These are phyloP conservation scores for Trametes villosa DNA, from an alignment of 768 basidiomycete species.

Conservation along the genomic window DNA sequence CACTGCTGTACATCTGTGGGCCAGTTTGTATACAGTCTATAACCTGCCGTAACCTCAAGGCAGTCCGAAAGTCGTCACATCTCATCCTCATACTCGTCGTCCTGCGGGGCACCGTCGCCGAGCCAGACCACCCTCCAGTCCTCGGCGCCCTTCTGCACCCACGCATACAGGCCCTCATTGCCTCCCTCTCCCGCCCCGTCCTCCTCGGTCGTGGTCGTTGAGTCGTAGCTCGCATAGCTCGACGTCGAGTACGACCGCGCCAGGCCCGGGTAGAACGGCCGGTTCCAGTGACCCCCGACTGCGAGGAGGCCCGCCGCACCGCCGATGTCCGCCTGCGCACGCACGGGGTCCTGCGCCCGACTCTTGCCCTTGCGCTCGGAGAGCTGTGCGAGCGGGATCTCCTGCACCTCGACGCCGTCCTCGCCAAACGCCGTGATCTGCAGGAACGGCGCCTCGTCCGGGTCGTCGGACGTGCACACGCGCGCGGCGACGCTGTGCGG, in stretches of 20 bases:
- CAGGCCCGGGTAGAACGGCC: conserved; percentile 39
- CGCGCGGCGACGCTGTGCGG: conserved; percentile 62
- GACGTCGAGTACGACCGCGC: conserved; percentile 49
- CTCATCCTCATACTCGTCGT: conserved; percentile 35
- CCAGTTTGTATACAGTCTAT: too few relatives aligned
- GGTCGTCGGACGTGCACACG: conserved; percentile 42
- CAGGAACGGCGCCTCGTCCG: conserved; percentile 48
- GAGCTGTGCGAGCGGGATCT: conserved; percentile 59
- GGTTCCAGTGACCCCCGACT: conserved; percentile 54
- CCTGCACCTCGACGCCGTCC: conserved; percentile 75
- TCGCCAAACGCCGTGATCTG: conserved; percentile 75
- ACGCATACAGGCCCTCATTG: conserved; percentile 76
- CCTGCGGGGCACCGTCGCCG: conserved; percentile 54
- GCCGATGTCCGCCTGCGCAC: conserved; percentile 66
- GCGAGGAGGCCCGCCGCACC: conserved; percentile 66
- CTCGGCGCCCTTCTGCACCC: conserved; percentile 71
- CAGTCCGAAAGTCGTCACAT: too few relatives aligned
- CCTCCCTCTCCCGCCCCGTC: conserved; percentile 46
- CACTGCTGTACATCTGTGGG: too few relatives aligned
- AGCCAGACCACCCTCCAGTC: conserved; percentile 88
- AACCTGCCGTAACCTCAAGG: too few relatives aligned
- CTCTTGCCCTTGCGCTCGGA: conserved; percentile 51
- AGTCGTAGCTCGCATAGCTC: conserved; percentile 43
- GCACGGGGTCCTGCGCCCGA: conserved; percentile 49
- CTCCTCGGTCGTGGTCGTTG: conserved; percentile 58